Conservation (phyloP, 129 eudicot species). For the Flaveria linearis region DNA sequence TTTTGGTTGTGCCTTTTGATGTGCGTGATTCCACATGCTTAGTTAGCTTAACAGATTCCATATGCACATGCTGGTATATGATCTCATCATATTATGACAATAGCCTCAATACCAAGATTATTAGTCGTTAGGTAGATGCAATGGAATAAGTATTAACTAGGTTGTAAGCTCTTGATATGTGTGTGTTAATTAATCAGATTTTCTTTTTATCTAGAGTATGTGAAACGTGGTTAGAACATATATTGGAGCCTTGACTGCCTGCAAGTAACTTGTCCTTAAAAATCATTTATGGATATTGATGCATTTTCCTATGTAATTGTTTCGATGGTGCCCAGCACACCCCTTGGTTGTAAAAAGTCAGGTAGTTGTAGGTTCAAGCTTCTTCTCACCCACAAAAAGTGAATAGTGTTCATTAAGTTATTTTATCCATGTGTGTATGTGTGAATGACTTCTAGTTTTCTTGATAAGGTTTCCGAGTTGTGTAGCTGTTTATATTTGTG, state of each 20-base stretch:
- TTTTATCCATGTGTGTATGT: not conserved
- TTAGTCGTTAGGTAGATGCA: not conserved
- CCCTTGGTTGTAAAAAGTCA: not conserved
- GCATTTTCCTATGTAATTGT: not conserved
- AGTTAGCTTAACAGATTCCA: not conserved
- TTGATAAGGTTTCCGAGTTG: constrained; percentile 4
- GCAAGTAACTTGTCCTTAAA: not conserved
- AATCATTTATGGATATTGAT: not conserved
- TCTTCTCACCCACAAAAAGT: not conserved
- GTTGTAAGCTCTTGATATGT: not conserved
- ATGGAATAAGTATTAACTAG: constrained; percentile 3
- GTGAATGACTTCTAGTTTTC: constrained; percentile 9
- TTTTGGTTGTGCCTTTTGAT: constrained; percentile 4
- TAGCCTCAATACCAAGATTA: not conserved
- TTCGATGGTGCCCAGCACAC: not conserved
- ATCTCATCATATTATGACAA: not conserved
- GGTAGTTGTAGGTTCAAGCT: not conserved
- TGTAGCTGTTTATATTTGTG: constrained; percentile 22
- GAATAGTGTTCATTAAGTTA: not conserved
- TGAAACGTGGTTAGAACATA: constrained; percentile 16
- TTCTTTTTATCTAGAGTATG: not conserved
- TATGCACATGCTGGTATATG: not conserved
- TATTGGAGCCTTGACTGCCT: not conserved
- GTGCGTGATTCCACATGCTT: not conserved
- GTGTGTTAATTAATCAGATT: not conserved